A percentile compares a stretch with the other conserved stretches of the same genome.
phyloP scores from a whole-genome alignment of 2,329 filamentous ascomycete genomes.

The Aspergillus sclerotialis region DNA sequence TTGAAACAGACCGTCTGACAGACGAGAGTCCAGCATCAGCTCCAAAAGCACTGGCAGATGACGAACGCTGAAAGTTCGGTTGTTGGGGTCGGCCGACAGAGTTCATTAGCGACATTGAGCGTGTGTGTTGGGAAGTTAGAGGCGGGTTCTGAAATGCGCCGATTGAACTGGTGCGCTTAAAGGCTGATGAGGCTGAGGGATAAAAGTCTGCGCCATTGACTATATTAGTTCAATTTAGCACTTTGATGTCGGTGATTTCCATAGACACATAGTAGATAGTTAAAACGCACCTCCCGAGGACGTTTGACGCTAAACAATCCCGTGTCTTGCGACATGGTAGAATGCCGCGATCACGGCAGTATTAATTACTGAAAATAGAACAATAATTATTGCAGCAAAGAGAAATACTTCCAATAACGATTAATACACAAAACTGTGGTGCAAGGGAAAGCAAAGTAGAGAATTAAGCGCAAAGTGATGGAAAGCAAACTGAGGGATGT shows the following conservation, averaged over 20 bases:
- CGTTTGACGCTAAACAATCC: slow-evolving; percentile 88
- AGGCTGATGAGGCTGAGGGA: slow-evolving; percentile 86
- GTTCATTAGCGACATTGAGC: slow-evolving; percentile 82
- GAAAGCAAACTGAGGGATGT: slow-evolving; percentile 14
- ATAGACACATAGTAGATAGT: too few species aligned
- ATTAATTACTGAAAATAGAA: slow-evolving; percentile 11
- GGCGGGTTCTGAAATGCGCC: slow-evolving; percentile 58
- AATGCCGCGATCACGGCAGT: slow-evolving; percentile 20
- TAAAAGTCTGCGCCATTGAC: slow-evolving; percentile 80
- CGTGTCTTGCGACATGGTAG: slow-evolving; percentile 75
- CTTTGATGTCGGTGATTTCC: too few species aligned
- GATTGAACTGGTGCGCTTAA: slow-evolving; percentile 85
- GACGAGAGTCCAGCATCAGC: slow-evolving; percentile 75
- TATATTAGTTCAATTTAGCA: too few species aligned
- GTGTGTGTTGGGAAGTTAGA: slow-evolving; percentile 65
- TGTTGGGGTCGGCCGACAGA: slow-evolving; percentile 77
- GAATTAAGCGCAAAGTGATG: background rate
- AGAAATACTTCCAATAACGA: background rate
- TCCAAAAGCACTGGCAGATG: slow-evolving; percentile 63
- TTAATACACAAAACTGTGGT: background rate
- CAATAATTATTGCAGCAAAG: background rate
- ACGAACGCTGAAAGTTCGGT: slow-evolving; percentile 79
- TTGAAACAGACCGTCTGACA: slow-evolving; percentile 72
- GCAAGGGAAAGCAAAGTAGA: background rate
- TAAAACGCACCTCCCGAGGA: slow-evolving; percentile 86